phyloP scores from a whole-genome alignment of 2,329 filamentous ascomycete species.

The Aspergillus amoenus region DNA sequence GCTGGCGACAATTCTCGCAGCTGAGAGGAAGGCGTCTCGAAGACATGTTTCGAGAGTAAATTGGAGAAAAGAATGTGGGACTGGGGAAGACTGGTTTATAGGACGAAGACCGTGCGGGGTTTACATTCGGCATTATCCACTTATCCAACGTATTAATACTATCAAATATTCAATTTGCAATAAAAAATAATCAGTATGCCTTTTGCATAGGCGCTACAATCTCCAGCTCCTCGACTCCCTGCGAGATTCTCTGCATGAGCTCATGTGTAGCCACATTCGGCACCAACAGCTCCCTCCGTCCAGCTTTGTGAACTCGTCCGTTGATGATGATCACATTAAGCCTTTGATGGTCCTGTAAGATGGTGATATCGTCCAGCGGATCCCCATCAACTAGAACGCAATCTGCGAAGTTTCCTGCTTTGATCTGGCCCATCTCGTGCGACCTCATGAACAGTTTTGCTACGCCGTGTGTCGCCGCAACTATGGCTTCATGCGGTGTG shows the following conservation, averaged over 20 bases:
- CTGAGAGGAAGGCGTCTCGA: background rate
- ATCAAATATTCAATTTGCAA: background rate
- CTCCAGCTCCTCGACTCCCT: background rate
- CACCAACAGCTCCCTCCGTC: background rate
- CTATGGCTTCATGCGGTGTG: constrained; percentile 45
- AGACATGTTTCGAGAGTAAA: background rate
- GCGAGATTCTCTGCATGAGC: background rate
- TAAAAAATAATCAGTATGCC: background rate
- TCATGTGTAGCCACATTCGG: background rate
- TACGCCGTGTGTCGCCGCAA: constrained; percentile 44
- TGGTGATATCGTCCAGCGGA: constrained; percentile 42
- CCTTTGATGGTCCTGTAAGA: constrained; percentile 46
- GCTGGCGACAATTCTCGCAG: constrained; percentile 20
- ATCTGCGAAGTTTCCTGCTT: constrained; percentile 45
- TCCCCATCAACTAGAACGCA: constrained; percentile 50
- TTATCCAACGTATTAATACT: too few relatives aligned
- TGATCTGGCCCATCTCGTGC: constrained; percentile 41
- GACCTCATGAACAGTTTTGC: constrained; percentile 44
- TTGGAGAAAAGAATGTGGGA: too few relatives aligned
- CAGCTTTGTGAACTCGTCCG: constrained; percentile 45
- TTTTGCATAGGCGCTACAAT: background rate
- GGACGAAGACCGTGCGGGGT: too few relatives aligned
- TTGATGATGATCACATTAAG: constrained; percentile 51
- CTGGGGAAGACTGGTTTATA: too few relatives aligned
- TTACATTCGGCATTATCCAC: too few relatives aligned